phyloP scores from a whole-genome alignment of 2,329 filamentous ascomycete species.

The Beauveria scarabaeidicola region DNA sequence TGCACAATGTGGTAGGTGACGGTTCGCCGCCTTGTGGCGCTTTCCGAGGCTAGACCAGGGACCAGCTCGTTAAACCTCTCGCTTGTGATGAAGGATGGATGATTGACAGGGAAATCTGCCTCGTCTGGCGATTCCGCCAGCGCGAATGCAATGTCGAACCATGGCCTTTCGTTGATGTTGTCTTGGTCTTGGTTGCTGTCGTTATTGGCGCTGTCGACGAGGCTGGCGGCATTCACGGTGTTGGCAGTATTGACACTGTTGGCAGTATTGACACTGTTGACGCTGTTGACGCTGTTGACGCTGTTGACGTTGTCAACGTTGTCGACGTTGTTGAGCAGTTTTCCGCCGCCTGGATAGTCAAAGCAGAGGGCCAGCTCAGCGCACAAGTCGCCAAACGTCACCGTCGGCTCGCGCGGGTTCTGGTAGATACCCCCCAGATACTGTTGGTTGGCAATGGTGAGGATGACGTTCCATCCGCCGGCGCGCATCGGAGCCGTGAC shows the following conservation, averaged over 20 bases:
- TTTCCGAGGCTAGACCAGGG: neutral
- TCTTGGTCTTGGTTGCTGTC: neutral
- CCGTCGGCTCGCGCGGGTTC: neutral
- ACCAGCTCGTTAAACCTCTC: neutral
- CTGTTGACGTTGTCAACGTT: neutral
- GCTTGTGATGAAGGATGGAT: neutral
- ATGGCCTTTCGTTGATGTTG: neutral
- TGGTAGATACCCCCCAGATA: neutral
- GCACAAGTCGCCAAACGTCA: neutral
- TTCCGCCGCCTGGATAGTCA: neutral
- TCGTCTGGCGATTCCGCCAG: neutral
- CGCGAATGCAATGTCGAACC: neutral
- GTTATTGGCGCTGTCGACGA: neutral
- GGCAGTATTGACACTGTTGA: neutral
- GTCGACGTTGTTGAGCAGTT: neutral
- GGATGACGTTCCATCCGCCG: neutral
- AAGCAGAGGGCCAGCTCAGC: neutral
- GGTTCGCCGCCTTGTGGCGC: neutral
- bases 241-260: neutral
- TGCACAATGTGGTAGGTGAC: neutral
- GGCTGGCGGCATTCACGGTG: neutral
- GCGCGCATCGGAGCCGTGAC: neutral
- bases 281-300: neutral
- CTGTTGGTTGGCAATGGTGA: neutral
- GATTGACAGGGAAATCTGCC: neutral